phyloP scores from a whole-genome alignment of 2,329 filamentous ascomycete species.

The Talaromyces islandicus region DNA sequence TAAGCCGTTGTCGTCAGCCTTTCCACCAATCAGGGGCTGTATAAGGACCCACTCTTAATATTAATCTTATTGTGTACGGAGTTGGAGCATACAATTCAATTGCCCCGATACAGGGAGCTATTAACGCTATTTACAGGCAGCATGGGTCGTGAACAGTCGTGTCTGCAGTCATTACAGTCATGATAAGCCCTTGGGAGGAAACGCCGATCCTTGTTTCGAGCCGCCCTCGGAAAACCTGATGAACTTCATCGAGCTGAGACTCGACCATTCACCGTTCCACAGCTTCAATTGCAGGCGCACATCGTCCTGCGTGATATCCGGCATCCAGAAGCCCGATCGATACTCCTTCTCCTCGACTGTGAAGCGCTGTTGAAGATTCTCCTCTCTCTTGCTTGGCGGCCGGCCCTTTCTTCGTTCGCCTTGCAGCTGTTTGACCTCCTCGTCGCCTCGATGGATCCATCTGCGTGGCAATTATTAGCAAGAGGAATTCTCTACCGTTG shows the following conservation, averaged over 20 bases:
- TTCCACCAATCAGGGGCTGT: constrained; percentile 6
- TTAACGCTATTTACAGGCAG: constrained; percentile 5
- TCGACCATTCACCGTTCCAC: constrained; percentile 83
- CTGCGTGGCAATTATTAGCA: constrained; percentile 15
- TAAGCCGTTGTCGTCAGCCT: constrained; percentile 9
- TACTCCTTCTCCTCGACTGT: constrained; percentile 71
- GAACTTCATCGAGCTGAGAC: constrained; percentile 70
- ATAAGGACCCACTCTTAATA: neutral
- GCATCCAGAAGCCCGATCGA: constrained; percentile 71
- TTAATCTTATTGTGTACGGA: neutral
- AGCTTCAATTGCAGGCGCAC: constrained; percentile 60
- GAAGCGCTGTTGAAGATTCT: constrained; percentile 67
- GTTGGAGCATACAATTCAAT: neutral
- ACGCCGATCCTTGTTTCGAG: constrained; percentile 61
- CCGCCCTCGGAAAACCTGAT: constrained; percentile 65
- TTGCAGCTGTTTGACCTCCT: constrained; percentile 41
- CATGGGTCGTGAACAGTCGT: constrained; percentile 7
- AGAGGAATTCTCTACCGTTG: neutral
- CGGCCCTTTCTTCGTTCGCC: constrained; percentile 68
- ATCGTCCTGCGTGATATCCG: constrained; percentile 64
- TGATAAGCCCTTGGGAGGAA: constrained; percentile 63
- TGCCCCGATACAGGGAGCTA: neutral
- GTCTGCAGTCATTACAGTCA: constrained; percentile 20
- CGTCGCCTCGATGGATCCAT: constrained; percentile 30
- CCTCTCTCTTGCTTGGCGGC: constrained; percentile 70